A percentile compares a stretch with the other conserved stretches of the same genome.
phyloP scores from a whole-genome alignment of 1,139 yeast species.

The Dujonia santamariae region DNA sequence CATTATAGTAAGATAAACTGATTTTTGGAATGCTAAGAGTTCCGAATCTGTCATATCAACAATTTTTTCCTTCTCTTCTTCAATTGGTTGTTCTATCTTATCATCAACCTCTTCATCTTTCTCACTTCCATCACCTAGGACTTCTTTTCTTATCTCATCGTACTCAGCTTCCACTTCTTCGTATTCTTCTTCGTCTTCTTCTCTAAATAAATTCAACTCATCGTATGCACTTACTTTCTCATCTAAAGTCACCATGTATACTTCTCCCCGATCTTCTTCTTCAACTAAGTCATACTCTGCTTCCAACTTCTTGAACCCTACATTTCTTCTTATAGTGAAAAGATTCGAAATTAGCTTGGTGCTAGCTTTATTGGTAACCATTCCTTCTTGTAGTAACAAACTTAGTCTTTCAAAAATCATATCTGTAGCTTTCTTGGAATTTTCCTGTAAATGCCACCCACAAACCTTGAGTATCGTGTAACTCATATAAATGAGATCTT shows the following conservation, averaged over 20 bases:
- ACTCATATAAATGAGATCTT: conserved; percentile 33
- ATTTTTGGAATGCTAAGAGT: conserved; percentile 62
- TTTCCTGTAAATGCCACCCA: conserved; percentile 21
- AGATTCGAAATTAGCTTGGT: conserved; percentile 51
- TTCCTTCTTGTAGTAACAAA: conserved; percentile 54
- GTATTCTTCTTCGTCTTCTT: conserved; percentile 47
- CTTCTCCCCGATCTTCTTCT: conserved; percentile 49
- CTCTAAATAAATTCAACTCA: conserved; percentile 45
- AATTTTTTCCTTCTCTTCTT: conserved; percentile 19
- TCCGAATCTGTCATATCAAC: conserved; percentile 72
- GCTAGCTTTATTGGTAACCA: conserved; percentile 35
- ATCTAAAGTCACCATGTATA: conserved; percentile 56
- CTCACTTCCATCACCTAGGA: conserved; percentile 16
- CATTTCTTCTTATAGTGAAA: conserved; percentile 43
- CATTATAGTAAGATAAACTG: conserved; percentile 78
- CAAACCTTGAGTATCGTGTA: conserved; percentile 22
- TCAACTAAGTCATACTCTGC: conserved; percentile 57
- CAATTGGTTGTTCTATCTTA: conserved; percentile 13
- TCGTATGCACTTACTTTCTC: conserved; percentile 41
- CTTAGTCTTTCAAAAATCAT: conserved; percentile 64
- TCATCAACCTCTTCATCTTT: conserved; percentile 16
- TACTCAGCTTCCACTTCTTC: conserved; percentile 46
- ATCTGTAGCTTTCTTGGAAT: conserved; percentile 28
- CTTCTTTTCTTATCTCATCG: conserved; percentile 18
- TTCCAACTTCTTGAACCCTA: neutral